phyloP scores from a whole-genome alignment of 768 basidiomycete genomes.

The Scleroderma bovista region DNA sequence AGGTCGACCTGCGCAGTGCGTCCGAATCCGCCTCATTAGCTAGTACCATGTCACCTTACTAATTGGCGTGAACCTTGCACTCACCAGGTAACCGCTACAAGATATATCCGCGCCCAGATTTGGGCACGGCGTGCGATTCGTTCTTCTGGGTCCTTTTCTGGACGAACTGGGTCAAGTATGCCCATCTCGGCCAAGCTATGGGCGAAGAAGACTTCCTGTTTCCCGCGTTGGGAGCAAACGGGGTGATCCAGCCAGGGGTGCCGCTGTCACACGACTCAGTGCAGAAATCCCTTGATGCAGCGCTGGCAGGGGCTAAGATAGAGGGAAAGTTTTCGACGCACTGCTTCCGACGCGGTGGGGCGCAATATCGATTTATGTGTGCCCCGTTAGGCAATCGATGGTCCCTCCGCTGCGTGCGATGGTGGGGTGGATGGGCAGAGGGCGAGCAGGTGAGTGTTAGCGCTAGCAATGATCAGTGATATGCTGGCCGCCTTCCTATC shows the following conservation, averaged over 20 bases:
- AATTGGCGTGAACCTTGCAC: no score
- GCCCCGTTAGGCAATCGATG: slow-evolving; percentile 32
- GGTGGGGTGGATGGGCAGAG: slow-evolving; percentile 42
- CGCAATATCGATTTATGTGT: slow-evolving; percentile 26
- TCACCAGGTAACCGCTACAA: slow-evolving; percentile 4
- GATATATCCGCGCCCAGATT: neutral
- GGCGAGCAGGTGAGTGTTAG: slow-evolving; percentile 33
- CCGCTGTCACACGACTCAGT: slow-evolving; percentile 18
- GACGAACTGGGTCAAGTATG: neutral
- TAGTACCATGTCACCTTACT: neutral
- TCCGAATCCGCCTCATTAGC: neutral
- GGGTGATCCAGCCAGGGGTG: slow-evolving; percentile 18
- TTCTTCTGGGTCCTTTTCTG: neutral
- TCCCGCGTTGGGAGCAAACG: slow-evolving; percentile 17
- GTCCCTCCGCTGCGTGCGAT: slow-evolving; percentile 29
- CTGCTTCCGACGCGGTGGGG: slow-evolving; percentile 23
- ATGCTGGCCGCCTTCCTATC: neutral
- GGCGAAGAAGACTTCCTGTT: slow-evolving; percentile 16
- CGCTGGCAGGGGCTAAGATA: slow-evolving; percentile 2
- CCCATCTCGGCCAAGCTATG: slow-evolving; percentile 5
- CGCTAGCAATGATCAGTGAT: no score
- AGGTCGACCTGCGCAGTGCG: slow-evolving; percentile 10
- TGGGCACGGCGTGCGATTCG: neutral
- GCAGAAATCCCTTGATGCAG: slow-evolving; percentile 15
- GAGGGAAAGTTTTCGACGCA: slow-evolving; percentile 20